Conservation (phyloP, 1,284 basidiomycete genomes). For the Microstroma glucosiphilum region DNA sequence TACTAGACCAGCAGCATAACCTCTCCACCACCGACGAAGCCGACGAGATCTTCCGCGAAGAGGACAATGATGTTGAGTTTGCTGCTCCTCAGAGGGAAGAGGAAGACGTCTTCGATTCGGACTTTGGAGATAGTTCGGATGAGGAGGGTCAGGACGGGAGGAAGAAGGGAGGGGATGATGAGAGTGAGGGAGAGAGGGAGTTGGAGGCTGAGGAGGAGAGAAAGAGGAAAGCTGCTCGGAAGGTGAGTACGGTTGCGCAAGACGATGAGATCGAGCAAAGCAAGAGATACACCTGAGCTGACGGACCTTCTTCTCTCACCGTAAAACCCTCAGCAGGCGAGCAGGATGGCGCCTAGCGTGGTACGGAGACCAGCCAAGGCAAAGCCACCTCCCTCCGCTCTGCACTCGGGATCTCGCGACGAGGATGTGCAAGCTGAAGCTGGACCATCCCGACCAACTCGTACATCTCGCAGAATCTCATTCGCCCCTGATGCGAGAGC, state of each 20-base stretch:
- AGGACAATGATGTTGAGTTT: constrained; percentile 39
- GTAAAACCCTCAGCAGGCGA: not conserved
- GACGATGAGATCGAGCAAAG: too few species aligned
- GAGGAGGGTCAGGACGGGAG: constrained; percentile 21
- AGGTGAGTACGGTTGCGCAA: not conserved
- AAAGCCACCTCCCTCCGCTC: not conserved
- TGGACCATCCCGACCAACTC: not conserved
- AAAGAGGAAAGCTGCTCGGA: constrained; percentile 15
- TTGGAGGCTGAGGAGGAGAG: constrained; percentile 31
- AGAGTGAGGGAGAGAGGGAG: constrained; percentile 26
- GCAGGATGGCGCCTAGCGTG: not conserved
- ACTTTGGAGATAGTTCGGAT: constrained; percentile 32
- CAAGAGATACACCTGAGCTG: too few species aligned
- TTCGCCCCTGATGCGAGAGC: constrained; percentile 19
- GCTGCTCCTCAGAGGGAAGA: constrained; percentile 26
- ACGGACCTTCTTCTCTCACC: too few species aligned
- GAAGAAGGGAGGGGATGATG: constrained; percentile 18
- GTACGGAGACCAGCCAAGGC: not conserved
- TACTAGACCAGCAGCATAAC: constrained; percentile 32
- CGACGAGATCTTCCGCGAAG: constrained; percentile 43
- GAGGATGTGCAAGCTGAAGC: too few species aligned
- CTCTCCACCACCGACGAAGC: constrained; percentile 17
- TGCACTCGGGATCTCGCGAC: too few species aligned
- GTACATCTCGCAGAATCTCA: constrained; percentile 20
- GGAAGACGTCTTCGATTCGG: constrained; percentile 38